These are phyloP conservation scores for Volvariella volvacea DNA, from an alignment of 1,284 basidiomycete genomes.

Conservation along the genomic window DNA sequence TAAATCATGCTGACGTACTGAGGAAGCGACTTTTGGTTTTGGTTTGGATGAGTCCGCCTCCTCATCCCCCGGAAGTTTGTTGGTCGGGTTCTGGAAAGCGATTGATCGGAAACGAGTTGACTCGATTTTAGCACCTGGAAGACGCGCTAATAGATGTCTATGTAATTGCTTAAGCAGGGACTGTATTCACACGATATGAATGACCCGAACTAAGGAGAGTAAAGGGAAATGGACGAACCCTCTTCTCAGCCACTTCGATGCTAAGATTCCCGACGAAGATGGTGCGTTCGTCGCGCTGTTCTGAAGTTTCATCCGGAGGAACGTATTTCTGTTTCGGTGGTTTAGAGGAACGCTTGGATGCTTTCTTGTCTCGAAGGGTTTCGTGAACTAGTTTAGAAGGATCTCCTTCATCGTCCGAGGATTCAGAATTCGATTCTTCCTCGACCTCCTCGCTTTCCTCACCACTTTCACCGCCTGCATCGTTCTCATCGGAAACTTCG, in stretches of 20 bases:
- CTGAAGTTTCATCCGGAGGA: slow-evolving; percentile 62
- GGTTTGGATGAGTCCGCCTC: slow-evolving; percentile 16
- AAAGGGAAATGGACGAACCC: slow-evolving; percentile 37
- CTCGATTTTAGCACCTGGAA: slow-evolving; percentile 75
- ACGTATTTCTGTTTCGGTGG: slow-evolving; percentile 31
- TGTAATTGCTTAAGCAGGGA: slow-evolving; percentile 60
- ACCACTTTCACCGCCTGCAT: slow-evolving; percentile 8
- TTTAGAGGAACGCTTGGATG: slow-evolving; percentile 14
- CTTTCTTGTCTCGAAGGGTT: slow-evolving; percentile 20
- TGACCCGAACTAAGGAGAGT: slow-evolving; percentile 4
- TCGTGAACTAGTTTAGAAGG: slow-evolving; percentile 41
- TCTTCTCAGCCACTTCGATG: slow-evolving; percentile 68
- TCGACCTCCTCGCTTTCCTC: slow-evolving; percentile 4
- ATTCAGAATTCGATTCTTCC: background rate
- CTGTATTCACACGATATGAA: slow-evolving; percentile 24
- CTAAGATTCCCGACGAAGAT: slow-evolving; percentile 93
- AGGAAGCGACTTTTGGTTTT: slow-evolving; percentile 23
- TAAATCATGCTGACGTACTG: slow-evolving; percentile 43
- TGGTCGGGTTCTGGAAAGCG: slow-evolving; percentile 77
- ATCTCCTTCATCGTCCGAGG: slow-evolving; percentile 9
- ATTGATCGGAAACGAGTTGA: slow-evolving; percentile 89
- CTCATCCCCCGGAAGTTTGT: slow-evolving; percentile 47
- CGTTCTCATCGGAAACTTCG: slow-evolving; percentile 4
- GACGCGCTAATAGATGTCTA: slow-evolving; percentile 62
- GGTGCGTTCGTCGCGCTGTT: slow-evolving; percentile 73